Conservation (phyloP, 192 early-diverging fungal genomes). For the Backusella macrospora region DNA sequence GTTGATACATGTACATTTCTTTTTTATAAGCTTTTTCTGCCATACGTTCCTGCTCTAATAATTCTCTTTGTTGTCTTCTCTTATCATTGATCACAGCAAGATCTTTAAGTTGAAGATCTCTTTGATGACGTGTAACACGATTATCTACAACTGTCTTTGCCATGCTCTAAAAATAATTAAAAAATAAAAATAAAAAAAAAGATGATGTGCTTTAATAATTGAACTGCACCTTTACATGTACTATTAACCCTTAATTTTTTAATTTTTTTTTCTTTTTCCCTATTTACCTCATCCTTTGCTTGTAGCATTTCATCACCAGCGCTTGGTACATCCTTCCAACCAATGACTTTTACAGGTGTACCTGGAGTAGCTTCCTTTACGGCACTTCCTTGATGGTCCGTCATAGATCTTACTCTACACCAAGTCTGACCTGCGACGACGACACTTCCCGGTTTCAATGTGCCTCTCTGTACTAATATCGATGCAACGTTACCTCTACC, state of each 20-base stretch:
- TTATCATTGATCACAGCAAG: constrained; percentile 80
- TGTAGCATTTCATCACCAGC: constrained; percentile 91
- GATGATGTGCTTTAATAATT: not conserved
- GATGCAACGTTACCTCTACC: constrained; percentile 88
- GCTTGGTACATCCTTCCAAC: constrained; percentile 91
- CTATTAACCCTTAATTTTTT: not conserved
- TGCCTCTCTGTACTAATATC: constrained; percentile 88
- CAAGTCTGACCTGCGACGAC: constrained; percentile 86
- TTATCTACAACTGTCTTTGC: constrained; percentile 78
- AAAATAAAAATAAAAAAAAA: not conserved
- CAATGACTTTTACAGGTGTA: constrained; percentile 82
- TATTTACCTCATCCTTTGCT: constrained; percentile 60
- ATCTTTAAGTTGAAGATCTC: constrained; percentile 61
- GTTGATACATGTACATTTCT: constrained; percentile 68
- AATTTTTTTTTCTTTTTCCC: not conserved
- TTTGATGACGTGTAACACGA: constrained; percentile 65
- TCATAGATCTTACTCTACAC: constrained; percentile 86
- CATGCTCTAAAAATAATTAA: constrained; percentile 47
- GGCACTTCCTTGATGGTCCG: constrained; percentile 73
- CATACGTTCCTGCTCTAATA: constrained; percentile 52
- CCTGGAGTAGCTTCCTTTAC: constrained; percentile 83
- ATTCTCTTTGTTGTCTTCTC: constrained; percentile 57
- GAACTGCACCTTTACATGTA: not conserved
- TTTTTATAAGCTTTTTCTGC: constrained; percentile 56
- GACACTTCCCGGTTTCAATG: constrained; percentile 71